phyloP scores from a whole-genome alignment of 1,284 basidiomycete genomes.

The Ceratobasidium sp. region DNA sequence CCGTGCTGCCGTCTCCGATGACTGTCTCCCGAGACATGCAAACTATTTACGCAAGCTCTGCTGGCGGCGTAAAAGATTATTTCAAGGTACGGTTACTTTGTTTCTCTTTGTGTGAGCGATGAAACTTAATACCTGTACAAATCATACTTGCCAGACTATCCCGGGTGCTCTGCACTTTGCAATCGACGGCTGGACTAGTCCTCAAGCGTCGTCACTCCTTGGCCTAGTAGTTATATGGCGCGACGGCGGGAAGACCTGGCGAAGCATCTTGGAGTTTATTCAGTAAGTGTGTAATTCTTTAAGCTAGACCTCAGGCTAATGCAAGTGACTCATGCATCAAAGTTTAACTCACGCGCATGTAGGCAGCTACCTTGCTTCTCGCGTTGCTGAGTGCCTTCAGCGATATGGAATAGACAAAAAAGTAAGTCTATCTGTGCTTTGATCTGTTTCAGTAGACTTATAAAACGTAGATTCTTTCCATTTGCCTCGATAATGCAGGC shows the following conservation, averaged over 20 bases:
- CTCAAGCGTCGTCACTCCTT: neutral
- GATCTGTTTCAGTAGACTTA: neutral
- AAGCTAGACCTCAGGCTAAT: too few relatives aligned
- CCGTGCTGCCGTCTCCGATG: neutral
- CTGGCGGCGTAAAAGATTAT: neutral
- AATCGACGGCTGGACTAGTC: conserved; percentile 31
- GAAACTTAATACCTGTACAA: too few relatives aligned
- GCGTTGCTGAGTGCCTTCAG: conserved; percentile 7
- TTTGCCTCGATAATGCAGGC: conserved; percentile 23
- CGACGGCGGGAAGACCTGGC: conserved; percentile 3
- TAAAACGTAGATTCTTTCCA: neutral
- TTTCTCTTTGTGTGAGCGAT: neutral
- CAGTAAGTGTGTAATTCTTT: neutral
- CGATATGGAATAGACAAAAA: conserved; percentile 34
- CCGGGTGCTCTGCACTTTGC: conserved; percentile 18
- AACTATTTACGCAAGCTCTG: neutral
- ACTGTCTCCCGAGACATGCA: conserved; percentile 9
- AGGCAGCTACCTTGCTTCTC: conserved; percentile 14
- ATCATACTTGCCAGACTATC: too few relatives aligned
- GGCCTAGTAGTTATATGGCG: conserved; percentile 11
- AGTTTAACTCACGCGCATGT: conserved; percentile 29
- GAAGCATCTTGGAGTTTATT: conserved; percentile 8
- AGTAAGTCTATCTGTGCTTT: neutral
- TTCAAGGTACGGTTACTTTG: neutral
- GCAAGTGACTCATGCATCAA: neutral